Percentiles rank a stretch among this genome's conserved stretches.
These are phyloP conservation scores for Blastocystis sp. DNA, from an alignment of 352 stramenopile genomes.

Conservation along the genomic window DNA sequence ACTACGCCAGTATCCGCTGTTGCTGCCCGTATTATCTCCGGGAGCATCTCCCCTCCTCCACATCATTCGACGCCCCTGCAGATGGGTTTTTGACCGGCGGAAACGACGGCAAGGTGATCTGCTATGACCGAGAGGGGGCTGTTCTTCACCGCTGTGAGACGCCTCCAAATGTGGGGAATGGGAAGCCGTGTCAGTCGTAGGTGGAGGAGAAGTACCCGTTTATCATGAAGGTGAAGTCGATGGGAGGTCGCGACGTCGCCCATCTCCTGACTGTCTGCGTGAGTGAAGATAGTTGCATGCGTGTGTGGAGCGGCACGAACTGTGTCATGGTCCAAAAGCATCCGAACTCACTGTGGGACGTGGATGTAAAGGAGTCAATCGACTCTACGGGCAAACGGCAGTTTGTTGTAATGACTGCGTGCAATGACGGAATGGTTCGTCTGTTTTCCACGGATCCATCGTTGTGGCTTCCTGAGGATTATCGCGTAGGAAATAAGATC, in stretches of 20 bases:
- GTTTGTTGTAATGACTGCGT: neutral
- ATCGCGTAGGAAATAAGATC: neutral
- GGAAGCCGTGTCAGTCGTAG: neutral
- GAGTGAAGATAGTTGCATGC: neutral
- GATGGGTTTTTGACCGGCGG: constrained; percentile 12
- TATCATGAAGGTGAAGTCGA: constrained; percentile 18
- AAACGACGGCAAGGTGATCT: constrained; percentile 48
- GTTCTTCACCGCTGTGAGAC: neutral
- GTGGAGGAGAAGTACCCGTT: constrained; percentile 32
- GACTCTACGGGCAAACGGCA: neutral
- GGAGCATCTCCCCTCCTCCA: neutral
- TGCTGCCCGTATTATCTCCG: neutral
- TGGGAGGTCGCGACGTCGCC: neutral
- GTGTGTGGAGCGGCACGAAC: neutral
- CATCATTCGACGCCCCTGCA: neutral
- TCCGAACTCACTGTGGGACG: constrained; percentile 32
- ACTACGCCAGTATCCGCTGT: constrained; percentile 52
- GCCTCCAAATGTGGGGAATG: neutral
- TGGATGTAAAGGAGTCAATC: neutral
- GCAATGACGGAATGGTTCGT: neutral
- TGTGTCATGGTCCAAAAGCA: neutral
- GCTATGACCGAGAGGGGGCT: neutral
- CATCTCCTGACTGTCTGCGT: neutral
- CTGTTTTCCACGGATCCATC: neutral
- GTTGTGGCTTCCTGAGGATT: neutral